A percentile compares a stretch with the other conserved stretches of the same genome.
These are phyloP conservation scores for Boletus sp. DNA, from an alignment of 768 basidiomycete species.

Conservation along the genomic window DNA sequence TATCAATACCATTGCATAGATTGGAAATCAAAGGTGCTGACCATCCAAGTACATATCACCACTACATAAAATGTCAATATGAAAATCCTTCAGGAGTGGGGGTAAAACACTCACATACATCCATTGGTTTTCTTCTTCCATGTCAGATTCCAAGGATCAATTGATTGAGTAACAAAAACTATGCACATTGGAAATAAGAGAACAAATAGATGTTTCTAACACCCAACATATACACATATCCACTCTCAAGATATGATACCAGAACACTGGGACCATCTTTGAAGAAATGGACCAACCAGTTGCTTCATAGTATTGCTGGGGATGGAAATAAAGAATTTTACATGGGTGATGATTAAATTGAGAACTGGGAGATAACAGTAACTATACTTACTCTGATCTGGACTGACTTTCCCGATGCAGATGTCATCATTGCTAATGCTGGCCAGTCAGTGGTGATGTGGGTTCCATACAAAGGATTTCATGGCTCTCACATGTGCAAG, in stretches of 20 bases:
- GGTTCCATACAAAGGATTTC: not conserved
- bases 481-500: not conserved
- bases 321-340: not conserved
- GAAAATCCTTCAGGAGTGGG: too few species aligned
- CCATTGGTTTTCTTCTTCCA: slow-evolving; percentile 6
- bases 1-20: slow-evolving; percentile 4
- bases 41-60: not conserved
- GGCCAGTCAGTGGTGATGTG: not conserved
- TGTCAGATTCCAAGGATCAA: slow-evolving; percentile 1
- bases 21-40: slow-evolving; percentile 7
- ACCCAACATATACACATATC: not conserved
- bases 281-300: not conserved
- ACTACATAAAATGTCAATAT: not conserved
- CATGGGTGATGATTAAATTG: not conserved
- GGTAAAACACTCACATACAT: not conserved
- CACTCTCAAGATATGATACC: slow-evolving; percentile 1
- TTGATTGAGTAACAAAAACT: not conserved
- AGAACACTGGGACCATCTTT: not conserved
- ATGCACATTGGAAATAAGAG: not conserved
- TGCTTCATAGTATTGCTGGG: not conserved
- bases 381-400: not conserved
- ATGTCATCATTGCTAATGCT: not conserved
- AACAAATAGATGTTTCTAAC: not conserved
- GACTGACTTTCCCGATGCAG: not conserved
- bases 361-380: too few species aligned